Evolutionary conservation across 371 early-diverging fungal species (phyloP).

Genomic region (Mortierella sp.): DNA sequence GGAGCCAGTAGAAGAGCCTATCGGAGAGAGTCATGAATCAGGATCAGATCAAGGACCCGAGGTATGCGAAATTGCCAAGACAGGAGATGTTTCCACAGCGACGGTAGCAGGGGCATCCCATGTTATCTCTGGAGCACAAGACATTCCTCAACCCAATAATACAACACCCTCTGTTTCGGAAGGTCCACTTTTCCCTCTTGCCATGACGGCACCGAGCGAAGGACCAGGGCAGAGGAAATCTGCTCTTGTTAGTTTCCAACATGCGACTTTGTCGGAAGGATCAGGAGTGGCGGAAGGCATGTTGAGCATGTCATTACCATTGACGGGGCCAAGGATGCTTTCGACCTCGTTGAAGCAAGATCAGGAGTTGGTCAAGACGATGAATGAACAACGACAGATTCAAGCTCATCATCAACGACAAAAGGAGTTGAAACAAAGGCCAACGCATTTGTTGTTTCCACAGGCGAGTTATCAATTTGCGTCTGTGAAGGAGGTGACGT

Average conservation of each 20-base stretch:
- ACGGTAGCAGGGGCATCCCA: constrained; percentile 12
- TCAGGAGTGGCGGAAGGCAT: not conserved
- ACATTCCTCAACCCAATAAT: constrained; percentile 33
- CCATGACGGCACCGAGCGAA: not conserved
- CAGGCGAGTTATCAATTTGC: constrained; percentile 40
- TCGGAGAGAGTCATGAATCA: constrained; percentile 34
- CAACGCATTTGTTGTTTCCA: constrained; percentile 41
- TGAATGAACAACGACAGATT: constrained; percentile 42
- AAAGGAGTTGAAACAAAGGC: constrained; percentile 37
- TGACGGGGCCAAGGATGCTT: constrained; percentile 26
- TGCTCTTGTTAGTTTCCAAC: not conserved
- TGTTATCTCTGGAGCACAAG: constrained; percentile 37
- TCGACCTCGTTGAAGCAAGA: constrained; percentile 46
- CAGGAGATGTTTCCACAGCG: not conserved
- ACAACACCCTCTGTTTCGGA: not conserved
- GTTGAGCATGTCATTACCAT: not conserved
- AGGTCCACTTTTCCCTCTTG: not conserved
- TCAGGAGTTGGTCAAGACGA: constrained; percentile 39
- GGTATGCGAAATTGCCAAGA: constrained; percentile 7
- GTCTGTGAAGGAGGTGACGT: constrained; percentile 57
- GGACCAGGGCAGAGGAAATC: not conserved
- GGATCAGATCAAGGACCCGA: constrained; percentile 40
- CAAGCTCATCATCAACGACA: constrained; percentile 45
- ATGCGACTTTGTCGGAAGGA: not conserved
- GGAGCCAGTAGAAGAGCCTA: constrained; percentile 6